phyloP scores from a whole-genome alignment of 148 eudicot genomes.

The Cornus suecica region DNA sequence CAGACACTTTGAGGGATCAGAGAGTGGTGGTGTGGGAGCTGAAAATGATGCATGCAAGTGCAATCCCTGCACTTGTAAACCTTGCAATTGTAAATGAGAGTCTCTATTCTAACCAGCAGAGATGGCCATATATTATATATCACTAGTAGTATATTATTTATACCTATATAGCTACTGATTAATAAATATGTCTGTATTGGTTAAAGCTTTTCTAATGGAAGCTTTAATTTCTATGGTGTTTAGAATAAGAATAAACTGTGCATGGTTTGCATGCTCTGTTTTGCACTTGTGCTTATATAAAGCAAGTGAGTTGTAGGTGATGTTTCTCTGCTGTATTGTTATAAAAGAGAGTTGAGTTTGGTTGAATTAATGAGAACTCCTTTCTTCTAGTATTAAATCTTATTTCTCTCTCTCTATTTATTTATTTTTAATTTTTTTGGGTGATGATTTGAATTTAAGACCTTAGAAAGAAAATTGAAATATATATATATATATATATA shows the following conservation, averaged over 20 bases:
- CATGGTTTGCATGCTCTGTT: neutral
- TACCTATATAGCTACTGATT: neutral
- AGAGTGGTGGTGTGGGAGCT: constrained; percentile 52
- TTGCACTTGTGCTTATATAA: neutral
- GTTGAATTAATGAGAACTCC: neutral
- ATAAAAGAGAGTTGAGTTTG: neutral
- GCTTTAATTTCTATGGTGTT: neutral
- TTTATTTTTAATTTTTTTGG: no score
- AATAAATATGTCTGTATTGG: neutral
- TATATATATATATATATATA: no score
- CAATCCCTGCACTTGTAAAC: constrained; percentile 68
- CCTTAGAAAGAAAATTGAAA: no score
- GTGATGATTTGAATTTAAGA: neutral
- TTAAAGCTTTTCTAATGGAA: neutral
- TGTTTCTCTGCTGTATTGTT: neutral
- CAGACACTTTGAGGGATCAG: constrained; percentile 43
- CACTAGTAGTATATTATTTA: no score
- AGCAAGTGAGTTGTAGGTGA: neutral
- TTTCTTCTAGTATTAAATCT: neutral
- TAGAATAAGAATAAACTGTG: neutral
- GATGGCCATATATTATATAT: neutral
- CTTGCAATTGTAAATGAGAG: constrained; percentile 76
- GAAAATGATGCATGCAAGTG: constrained; percentile 85
- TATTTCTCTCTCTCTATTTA: no score
- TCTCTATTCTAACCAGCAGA: neutral